A percentile compares a stretch with the other conserved stretches of the same genome.
phyloP scores from a whole-genome alignment of 163 green algal species.

The Chlamydomonas reinhardtii region DNA sequence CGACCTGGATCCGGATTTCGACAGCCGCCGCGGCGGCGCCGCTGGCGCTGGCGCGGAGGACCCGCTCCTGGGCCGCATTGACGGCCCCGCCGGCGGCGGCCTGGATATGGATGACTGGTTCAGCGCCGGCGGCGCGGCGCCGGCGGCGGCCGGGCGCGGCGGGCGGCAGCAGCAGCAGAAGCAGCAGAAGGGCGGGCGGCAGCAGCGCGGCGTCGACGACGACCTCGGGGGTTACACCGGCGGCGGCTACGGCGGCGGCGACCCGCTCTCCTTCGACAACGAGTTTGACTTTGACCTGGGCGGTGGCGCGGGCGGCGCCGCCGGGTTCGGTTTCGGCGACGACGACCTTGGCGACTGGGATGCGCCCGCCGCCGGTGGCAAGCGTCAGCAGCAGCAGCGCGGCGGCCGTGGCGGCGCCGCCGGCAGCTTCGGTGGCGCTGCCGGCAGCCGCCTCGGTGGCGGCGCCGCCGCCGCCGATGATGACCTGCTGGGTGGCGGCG shows the following conservation, averaged over 20 bases:
- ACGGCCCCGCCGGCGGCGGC: neutral
- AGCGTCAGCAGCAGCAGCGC: neutral
- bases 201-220: neutral
- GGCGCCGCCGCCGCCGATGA: neutral
- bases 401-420: neutral
- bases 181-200: neutral
- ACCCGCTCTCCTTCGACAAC: neutral
- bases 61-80: neutral
- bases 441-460: neutral
- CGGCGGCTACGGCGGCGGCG: no score
- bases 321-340: neutral
- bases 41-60: neutral
- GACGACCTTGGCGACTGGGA: neutral
- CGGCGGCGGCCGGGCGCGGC: neutral
- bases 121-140: neutral
- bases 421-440: neutral
- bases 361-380: neutral
- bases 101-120: conserved; percentile 41
- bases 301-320: neutral
- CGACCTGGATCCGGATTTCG: neutral
- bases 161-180: neutral
- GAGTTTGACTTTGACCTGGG: conserved; percentile 42
- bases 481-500: neutral
- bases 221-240: no score
- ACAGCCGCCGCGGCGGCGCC: neutral